Evolutionary conservation across 768 basidiomycete genomes (phyloP), one percentile per base, ranked within the genome.

Genomic region (Phanerodontia chrysosporium): DNA sequence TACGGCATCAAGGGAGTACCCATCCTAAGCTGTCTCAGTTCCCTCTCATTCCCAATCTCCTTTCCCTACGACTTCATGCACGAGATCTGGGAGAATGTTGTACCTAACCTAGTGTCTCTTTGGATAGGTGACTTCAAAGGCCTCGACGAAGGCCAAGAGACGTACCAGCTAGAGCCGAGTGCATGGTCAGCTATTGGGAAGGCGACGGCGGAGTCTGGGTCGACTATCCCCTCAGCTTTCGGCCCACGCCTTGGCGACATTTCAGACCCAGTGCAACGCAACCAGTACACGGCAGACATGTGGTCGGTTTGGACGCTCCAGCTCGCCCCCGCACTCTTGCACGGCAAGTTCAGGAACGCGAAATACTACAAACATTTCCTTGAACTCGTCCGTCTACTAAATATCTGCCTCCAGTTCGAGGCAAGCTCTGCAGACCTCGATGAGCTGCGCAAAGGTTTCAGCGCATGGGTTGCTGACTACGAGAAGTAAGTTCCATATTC

Each of bases 31-130:
- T 13, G 27, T 14, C 68, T 79, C 1, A 52, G 63, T 1, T 76
- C 73, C 32, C 1, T 79, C 22, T 65, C 65, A 5, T 75, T 78
- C 60, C 74, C 80, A 0, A 0, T 21, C 3, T 75, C 75, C 14
- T 76, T 79, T 22, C 79, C 78, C 0, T 74, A 75, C 59, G 79
- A 83, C 52, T 78, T 80, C 66, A 80, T 82, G 76, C 80, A 83
- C 53, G 69, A 79, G 0, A 66, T 81, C 24, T 76, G 66, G 63
- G 78, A 79, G 59, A 82, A 82, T 59, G 48, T 79, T 1, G 60
- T 79, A 27, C 65, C 63, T 22, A 78, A 75, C 49, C 69, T 83
- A 1, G 63, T 81, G 30, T n/a, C 57, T 0, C 63, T 78, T 0
- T 78, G 78, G 77, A 75, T 69, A 1, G 76, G 77, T 0, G 58